Conservation (phyloP, 768 basidiomycete genomes). For the Termitomyces sp. region DNA sequence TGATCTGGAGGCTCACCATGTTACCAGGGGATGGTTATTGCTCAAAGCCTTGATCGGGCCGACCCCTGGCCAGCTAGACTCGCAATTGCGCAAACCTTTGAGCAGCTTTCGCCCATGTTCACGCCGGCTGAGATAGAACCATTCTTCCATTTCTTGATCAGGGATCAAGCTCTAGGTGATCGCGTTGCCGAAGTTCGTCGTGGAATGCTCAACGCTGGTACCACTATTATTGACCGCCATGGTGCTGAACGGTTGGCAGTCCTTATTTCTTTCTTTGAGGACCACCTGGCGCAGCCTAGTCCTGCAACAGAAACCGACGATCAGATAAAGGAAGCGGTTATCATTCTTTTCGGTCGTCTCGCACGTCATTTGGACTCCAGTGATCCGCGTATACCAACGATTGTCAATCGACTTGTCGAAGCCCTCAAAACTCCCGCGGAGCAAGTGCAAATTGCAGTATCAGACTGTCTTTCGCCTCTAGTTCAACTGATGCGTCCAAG, state of each 20-base stretch:
- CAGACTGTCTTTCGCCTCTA: constrained; percentile 89
- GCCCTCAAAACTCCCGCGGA: constrained; percentile 93
- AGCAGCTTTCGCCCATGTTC: constrained; percentile 62
- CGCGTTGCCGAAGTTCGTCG: constrained; percentile 73
- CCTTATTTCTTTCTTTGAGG: constrained; percentile 81
- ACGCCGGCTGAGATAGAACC: constrained; percentile 52
- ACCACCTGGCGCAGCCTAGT: constrained; percentile 51
- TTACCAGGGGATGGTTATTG: constrained; percentile 85
- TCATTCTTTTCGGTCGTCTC: constrained; percentile 90
- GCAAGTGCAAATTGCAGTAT: constrained; percentile 93
- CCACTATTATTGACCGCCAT: constrained; percentile 75
- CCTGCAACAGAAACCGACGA: constrained; percentile 72
- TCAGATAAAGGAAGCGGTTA: constrained; percentile 89
- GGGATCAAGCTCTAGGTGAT: constrained; percentile 87
- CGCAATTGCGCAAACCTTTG: constrained; percentile 66
- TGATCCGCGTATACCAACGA: constrained; percentile 71
- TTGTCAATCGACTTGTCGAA: constrained; percentile 82
- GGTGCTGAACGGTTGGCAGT: constrained; percentile 66
- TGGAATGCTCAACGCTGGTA: constrained; percentile 85
- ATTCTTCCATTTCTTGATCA: constrained; percentile 84
- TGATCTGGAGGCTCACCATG: background rate
- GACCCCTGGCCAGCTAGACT: constrained; percentile 88
- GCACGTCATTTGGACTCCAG: constrained; percentile 80
- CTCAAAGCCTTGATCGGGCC: constrained; percentile 74
- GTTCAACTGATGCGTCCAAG: constrained; percentile 64